These are phyloP conservation scores for Alternaria ventricosa DNA, from an alignment of 2,329 filamentous ascomycete species.

Conservation along the genomic window DNA sequence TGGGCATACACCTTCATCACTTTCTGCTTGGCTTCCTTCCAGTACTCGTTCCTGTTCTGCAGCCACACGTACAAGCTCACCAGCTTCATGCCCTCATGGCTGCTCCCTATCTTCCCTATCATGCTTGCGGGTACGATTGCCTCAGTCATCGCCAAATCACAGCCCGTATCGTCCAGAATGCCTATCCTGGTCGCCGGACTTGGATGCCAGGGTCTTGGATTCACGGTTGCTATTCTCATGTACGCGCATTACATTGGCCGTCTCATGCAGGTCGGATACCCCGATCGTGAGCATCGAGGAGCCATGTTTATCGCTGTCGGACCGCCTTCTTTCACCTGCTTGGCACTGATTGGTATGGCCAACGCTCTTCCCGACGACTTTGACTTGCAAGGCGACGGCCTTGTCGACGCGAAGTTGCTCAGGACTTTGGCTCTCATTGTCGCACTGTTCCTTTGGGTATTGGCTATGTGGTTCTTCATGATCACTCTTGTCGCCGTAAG, in stretches of 20 bases:
- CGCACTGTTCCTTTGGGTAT: constrained; percentile 68
- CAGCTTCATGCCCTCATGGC: constrained; percentile 77
- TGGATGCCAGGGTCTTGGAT: constrained; percentile 73
- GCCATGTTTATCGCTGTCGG: constrained; percentile 81
- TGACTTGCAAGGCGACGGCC: constrained; percentile 55
- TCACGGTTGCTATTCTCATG: constrained; percentile 73
- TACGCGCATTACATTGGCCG: constrained; percentile 75
- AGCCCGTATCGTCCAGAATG: constrained; percentile 63
- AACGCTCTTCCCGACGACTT: constrained; percentile 58
- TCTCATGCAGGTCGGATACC: constrained; percentile 72
- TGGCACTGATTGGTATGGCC: constrained; percentile 74
- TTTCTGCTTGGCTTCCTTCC: constrained; percentile 50
- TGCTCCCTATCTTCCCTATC: constrained; percentile 75
- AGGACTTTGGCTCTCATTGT: constrained; percentile 56
- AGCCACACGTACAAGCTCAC: constrained; percentile 64
- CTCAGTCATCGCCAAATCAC: constrained; percentile 66
- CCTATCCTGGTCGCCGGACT: constrained; percentile 71
- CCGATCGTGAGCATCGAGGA: constrained; percentile 67
- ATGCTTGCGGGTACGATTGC: constrained; percentile 77
- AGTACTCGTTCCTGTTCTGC: constrained; percentile 71
- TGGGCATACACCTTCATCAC: constrained; percentile 54
- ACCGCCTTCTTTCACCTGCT: constrained; percentile 72
- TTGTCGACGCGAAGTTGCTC: constrained; percentile 53
- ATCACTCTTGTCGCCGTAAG: constrained; percentile 50
- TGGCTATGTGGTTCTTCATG: constrained; percentile 64